phyloP scores from a whole-genome alignment of 192 early-diverging fungal species.

The Phlyctochytrium planicorne region DNA sequence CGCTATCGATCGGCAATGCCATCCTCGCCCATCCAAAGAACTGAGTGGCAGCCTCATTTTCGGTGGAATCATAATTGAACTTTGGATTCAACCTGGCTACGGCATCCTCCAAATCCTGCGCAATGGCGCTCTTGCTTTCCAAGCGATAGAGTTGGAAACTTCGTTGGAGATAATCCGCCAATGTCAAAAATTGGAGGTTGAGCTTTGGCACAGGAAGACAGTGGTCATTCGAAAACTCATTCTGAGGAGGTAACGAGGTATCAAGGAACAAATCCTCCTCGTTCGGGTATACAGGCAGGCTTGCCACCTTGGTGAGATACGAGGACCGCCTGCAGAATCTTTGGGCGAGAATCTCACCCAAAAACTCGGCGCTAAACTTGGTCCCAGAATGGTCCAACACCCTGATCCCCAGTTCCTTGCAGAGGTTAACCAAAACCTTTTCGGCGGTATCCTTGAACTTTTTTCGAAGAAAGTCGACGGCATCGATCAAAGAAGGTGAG shows the following conservation, averaged over 20 bases:
- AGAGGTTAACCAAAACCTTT: constrained; percentile 60
- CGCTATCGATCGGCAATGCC: constrained; percentile 70
- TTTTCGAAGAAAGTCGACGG: too few relatives aligned
- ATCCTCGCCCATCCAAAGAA: constrained; percentile 95
- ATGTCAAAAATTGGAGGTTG: constrained; percentile 88
- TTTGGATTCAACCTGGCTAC: constrained; percentile 77
- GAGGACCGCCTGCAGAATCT: constrained; percentile 61
- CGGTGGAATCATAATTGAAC: constrained; percentile 39
- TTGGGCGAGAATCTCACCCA: constrained; percentile 55
- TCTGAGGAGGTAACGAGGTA: constrained; percentile 43
- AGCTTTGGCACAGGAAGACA: constrained; percentile 81
- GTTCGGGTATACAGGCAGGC: constrained; percentile 75
- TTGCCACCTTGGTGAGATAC: constrained; percentile 71
- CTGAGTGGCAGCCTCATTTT: constrained; percentile 56
- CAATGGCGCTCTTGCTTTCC: constrained; percentile 81
- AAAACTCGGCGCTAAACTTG: constrained; percentile 40
- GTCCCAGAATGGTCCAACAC: constrained; percentile 25
- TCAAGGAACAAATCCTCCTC: constrained; percentile 75
- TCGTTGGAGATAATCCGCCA: constrained; percentile 88
- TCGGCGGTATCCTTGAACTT: too few relatives aligned
- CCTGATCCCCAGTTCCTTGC: constrained; percentile 63
- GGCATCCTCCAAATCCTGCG: constrained; percentile 87
- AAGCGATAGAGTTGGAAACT: constrained; percentile 80
- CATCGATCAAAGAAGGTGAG: too few relatives aligned
- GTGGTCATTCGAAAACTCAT: constrained; percentile 59